Conservation (phyloP, 2,329 filamentous ascomycete species). For the Fusarium heterosporum region DNA sequence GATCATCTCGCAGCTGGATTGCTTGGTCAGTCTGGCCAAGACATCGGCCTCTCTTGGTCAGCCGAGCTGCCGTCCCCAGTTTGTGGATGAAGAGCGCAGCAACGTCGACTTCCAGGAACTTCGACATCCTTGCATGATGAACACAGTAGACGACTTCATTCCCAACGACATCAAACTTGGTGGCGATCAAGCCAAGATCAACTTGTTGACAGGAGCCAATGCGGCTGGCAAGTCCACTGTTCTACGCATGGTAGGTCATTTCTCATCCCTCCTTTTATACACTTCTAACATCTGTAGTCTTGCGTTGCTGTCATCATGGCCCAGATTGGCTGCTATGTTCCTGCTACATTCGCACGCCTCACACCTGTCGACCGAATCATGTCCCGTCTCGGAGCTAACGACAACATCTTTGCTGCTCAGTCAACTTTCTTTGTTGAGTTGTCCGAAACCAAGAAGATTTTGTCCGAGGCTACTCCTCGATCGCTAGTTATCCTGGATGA, state of each 20-base stretch:
- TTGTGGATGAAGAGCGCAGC: conserved; percentile 86
- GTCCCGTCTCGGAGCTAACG: conserved; percentile 96
- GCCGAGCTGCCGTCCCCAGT: conserved; percentile 88
- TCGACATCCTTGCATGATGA: conserved; percentile 93
- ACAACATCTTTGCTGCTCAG: conserved; percentile 98
- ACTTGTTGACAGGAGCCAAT: conserved; percentile 93
- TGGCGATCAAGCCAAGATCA: conserved; percentile 83
- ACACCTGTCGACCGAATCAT: conserved; percentile 98
- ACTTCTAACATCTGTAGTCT: conserved; percentile 65
- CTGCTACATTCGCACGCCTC: conserved; percentile 81
- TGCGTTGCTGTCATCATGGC: conserved; percentile 98
- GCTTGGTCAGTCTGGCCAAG: conserved; percentile 91
- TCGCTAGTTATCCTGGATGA: conserved; percentile 98
- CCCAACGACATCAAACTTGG: conserved; percentile 93
- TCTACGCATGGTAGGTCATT: conserved; percentile 81
- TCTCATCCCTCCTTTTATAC: neutral
- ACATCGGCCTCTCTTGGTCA: conserved; percentile 85
- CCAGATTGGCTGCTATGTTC: conserved; percentile 93
- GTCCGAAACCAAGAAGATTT: conserved; percentile 97
- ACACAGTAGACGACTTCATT: conserved; percentile 92
- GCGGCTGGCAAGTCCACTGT: conserved; percentile 98
- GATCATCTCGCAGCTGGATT: conserved; percentile 92
- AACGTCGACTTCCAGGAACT: conserved; percentile 93
- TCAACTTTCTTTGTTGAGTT: conserved; percentile 99
- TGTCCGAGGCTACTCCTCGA: conserved; percentile 91